Evolutionary conservation across 139 green algal genomes (phyloP).

Genomic region (Pedinophyceae sp.): DNA sequence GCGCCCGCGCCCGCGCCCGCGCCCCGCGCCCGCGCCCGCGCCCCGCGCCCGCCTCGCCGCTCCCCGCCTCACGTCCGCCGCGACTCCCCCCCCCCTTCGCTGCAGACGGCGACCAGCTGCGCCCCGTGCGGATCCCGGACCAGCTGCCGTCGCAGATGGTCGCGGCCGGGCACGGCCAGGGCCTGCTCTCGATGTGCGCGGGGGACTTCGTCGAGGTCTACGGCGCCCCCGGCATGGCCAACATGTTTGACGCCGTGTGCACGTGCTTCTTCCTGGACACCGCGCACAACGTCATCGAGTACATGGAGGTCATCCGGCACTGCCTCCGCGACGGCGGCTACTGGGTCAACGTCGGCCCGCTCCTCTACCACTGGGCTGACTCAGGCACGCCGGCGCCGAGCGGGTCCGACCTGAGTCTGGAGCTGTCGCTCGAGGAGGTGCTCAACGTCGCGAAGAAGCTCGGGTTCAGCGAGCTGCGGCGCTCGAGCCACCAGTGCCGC

Average conservation of each 20-base stretch:
- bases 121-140: slow-evolving; percentile 30
- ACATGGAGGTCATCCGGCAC: slow-evolving; percentile 61
- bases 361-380: slow-evolving; percentile 92
- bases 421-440: slow-evolving; percentile 57
- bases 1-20: too few relatives aligned
- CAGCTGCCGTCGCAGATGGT: background rate
- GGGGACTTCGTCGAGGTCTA: slow-evolving; percentile 96
- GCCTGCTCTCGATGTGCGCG: slow-evolving; percentile 77
- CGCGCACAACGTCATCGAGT: slow-evolving; percentile 91
- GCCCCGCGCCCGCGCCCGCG: too few relatives aligned
- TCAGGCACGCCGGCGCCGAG: background rate
- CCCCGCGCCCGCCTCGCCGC: slow-evolving; percentile 18
- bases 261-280: slow-evolving; percentile 99
- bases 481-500: too few relatives aligned
- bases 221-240: slow-evolving; percentile 15
- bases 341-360: slow-evolving; percentile 85
- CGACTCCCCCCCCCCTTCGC: too few relatives aligned
- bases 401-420: slow-evolving; percentile 49
- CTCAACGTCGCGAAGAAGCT: slow-evolving; percentile 16
- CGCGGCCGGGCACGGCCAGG: slow-evolving; percentile 21
- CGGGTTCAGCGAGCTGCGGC: too few relatives aligned
- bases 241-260: slow-evolving; percentile 68
- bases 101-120: slow-evolving; percentile 59
- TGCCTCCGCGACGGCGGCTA: slow-evolving; percentile 35
- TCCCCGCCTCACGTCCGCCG: too few relatives aligned